Conservation (phyloP, 1,139 yeast species). For the Nakaseomyces uthaithaninus region DNA sequence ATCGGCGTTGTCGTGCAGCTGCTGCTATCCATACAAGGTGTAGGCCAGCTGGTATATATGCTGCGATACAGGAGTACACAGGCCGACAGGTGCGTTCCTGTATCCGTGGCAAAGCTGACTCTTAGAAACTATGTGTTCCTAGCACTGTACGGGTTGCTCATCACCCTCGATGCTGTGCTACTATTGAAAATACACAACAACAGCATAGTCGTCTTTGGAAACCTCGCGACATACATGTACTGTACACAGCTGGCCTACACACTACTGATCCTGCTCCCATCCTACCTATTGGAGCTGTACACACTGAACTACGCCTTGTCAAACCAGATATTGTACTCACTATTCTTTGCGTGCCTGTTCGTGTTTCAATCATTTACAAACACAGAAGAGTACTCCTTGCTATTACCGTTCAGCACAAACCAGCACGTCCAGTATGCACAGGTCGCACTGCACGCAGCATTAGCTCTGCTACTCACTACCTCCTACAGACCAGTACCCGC, state of each 20-base stretch:
- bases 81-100: background rate
- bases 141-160: background rate
- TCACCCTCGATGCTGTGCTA: background rate
- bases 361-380: background rate
- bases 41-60: slow-evolving; percentile 22
- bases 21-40: slow-evolving; percentile 24
- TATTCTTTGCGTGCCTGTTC: background rate
- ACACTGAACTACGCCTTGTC: slow-evolving; percentile 4
- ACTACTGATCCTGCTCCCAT: background rate
- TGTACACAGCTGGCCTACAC: background rate
- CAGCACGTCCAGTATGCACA: background rate
- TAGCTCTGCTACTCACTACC: background rate
- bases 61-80: background rate
- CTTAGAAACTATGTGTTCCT: background rate
- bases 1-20: slow-evolving; percentile 17
- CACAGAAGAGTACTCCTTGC: background rate
- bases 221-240: background rate
- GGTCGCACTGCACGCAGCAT: background rate
- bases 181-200: background rate
- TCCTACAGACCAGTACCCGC: slow-evolving; percentile 15
- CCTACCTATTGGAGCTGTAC: background rate
- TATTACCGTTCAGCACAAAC: background rate
- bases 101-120: background rate
- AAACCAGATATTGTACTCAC: slow-evolving; percentile 3
- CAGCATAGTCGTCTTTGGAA: background rate